Conservation (phyloP, 768 basidiomycete species). For the Mycena chlorophos region DNA sequence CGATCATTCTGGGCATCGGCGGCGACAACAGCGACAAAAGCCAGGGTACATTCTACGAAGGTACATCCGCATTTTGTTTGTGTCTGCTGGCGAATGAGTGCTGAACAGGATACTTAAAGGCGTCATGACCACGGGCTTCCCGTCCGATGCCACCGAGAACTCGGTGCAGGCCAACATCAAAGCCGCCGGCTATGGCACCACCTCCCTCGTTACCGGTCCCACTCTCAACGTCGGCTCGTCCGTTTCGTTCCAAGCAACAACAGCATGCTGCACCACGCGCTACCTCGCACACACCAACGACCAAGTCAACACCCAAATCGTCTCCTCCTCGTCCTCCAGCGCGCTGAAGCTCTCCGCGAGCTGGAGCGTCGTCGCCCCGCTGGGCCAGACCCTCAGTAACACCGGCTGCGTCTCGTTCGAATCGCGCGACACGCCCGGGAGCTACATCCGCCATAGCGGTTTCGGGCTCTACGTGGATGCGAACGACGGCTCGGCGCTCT, state of each 20-base stretch:
- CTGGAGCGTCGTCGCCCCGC: constrained; percentile 8
- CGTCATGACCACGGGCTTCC: constrained; percentile 17
- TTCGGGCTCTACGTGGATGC: constrained; percentile 1
- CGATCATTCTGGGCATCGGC: constrained; percentile 15
- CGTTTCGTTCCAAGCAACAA: constrained; percentile 7
- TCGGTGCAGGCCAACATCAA: constrained; percentile 12
- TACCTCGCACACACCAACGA: constrained; percentile 13
- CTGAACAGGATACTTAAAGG: not conserved
- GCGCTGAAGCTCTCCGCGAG: constrained; percentile 8
- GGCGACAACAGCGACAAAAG: constrained; percentile 8
- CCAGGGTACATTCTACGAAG: constrained; percentile 12
- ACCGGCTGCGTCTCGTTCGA: constrained; percentile 12
- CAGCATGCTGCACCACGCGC: constrained; percentile 9
- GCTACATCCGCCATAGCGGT: constrained; percentile 7
- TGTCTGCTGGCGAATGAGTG: too few relatives aligned
- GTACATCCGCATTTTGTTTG: too few relatives aligned
- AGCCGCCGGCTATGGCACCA: constrained; percentile 12
- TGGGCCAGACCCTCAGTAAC: too few relatives aligned
- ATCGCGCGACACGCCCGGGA: constrained; percentile 8
- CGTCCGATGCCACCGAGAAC: constrained; percentile 13
- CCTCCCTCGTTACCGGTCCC: constrained; percentile 11
- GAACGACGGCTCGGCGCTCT: constrained; percentile 9
- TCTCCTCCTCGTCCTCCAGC: constrained; percentile 6
- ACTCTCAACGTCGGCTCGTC: constrained; percentile 8
- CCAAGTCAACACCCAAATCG: constrained; percentile 11